phyloP scores from a whole-genome alignment of 768 basidiomycete genomes.

The Tephrocybe sp. region DNA sequence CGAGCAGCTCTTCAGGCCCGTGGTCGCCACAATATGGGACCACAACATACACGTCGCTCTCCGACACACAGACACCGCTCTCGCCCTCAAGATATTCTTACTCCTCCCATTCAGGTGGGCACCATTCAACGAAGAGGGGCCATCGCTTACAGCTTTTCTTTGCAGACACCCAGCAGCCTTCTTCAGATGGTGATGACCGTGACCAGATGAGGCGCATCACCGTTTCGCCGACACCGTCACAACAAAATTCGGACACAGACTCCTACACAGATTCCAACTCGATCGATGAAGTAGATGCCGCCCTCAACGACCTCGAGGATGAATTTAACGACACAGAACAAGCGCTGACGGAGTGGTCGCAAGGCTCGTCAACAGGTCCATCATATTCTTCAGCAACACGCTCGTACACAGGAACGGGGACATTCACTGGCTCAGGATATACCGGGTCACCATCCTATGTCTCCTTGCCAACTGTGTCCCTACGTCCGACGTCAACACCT shows the following conservation, averaged over 20 bases:
- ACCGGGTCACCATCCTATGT: constrained; percentile 48
- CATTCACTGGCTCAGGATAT: constrained; percentile 36
- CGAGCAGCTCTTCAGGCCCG: constrained; percentile 42
- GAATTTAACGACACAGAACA: constrained; percentile 68
- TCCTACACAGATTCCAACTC: constrained; percentile 55
- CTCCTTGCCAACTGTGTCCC: constrained; percentile 39
- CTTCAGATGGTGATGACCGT: constrained; percentile 46
- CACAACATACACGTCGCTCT: constrained; percentile 52
- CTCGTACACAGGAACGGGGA: constrained; percentile 32
- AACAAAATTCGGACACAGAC: constrained; percentile 33
- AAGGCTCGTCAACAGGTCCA: constrained; percentile 39
- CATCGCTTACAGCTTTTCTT: background rate
- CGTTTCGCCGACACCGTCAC: constrained; percentile 50
- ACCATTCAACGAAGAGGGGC: background rate
- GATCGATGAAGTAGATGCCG: constrained; percentile 72
- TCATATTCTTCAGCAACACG: constrained; percentile 39
- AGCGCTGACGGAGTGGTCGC: constrained; percentile 67
- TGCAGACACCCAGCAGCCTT: constrained; percentile 45
- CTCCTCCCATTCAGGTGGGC: constrained; percentile 54
- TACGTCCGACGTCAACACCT: constrained; percentile 31
- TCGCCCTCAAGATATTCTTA: constrained; percentile 64
- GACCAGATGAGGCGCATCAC: constrained; percentile 50
- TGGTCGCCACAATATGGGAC: constrained; percentile 68
- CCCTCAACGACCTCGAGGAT: constrained; percentile 65
- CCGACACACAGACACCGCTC: constrained; percentile 51